These are phyloP conservation scores for Colletotrichum eremochloae DNA, from an alignment of 2,329 filamentous ascomycete species.

Conservation along the genomic window DNA sequence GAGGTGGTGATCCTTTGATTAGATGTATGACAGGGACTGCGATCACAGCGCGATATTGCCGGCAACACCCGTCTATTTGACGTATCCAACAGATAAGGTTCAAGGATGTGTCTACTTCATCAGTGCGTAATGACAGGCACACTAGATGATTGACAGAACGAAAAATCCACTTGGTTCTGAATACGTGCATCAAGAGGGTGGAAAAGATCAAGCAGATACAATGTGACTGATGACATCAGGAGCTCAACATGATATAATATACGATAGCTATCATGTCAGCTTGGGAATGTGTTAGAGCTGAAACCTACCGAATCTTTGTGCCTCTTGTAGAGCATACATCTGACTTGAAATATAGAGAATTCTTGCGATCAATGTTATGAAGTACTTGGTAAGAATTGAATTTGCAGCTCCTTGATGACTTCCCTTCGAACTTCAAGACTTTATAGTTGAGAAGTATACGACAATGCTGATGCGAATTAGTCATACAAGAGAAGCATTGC, in stretches of 20 bases:
- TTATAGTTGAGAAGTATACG: not conserved
- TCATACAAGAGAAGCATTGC: not conserved
- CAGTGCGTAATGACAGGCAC: not conserved
- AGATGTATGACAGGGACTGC: not conserved
- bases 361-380: not conserved
- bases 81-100: not conserved
- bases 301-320: no score
- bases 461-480: not conserved
- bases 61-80: no score
- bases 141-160: no score
- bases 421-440: not conserved
- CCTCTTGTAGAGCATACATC: not conserved
- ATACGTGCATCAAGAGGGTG: no score
- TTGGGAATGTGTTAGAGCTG: no score
- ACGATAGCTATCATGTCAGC: no score
- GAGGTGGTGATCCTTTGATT: not conserved
- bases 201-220: no score
- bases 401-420: not conserved
- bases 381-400: not conserved
- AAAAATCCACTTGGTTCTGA: no score
- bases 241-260: no score
- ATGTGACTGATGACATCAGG: no score
- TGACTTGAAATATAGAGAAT: not conserved
- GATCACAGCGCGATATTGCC: no score
- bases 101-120: not conserved